Evolutionary conservation across 2,329 filamentous ascomycete species (phyloP), one percentile per base, ranked within the genome.

Genomic region (Fusarium chuoi): DNA sequence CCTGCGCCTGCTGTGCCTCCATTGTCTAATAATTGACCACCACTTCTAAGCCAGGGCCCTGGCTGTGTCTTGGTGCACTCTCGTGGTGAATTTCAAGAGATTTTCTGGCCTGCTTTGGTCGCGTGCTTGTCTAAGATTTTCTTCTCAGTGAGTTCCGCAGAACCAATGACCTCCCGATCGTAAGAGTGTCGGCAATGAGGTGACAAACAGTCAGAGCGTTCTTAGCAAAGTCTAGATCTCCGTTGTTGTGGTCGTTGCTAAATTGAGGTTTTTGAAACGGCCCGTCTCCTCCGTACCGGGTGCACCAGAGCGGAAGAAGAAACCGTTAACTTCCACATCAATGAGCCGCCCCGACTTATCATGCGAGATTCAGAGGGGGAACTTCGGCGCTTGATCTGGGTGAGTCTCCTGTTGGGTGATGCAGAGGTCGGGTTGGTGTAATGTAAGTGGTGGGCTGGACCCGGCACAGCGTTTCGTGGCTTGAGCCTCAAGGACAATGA

Each of bases 181-280:
- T 55, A 39, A 45, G 36, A 46, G 45, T 28, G n/a, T 55, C 52
- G 26, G 51, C 18, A n/a, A 46, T 61, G 52, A 61, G 57, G 57
- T 55, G 56, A 68, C 33, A 57, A 44, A 63, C 41, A 52, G 54
- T 54, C 63, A 36, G 24, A 24, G 41, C 62, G 54, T 54, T 52
- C 44, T 45, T 24, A 38, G 14, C 20, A 30, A 46, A 56, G 45
- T 70, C 56, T 68, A 68, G 64, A 68, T 69, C 48, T 39, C 56
- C 54, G 54, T 60, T 41, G 54, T 46, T 26, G 44, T 28, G 33
- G 45, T 57, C 42, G 57, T 42, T 54, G 58, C 42, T 65, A 14
- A 49, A 56, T 69, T 35, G 51, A 60, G 46, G 38, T 18, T 46
- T 55, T 74, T 52, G 49, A 74, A 74, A 74, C 71, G 71, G 71